Evolutionary conservation across 768 basidiomycete species (phyloP).

Genomic region (Agrocybe pediades): DNA sequence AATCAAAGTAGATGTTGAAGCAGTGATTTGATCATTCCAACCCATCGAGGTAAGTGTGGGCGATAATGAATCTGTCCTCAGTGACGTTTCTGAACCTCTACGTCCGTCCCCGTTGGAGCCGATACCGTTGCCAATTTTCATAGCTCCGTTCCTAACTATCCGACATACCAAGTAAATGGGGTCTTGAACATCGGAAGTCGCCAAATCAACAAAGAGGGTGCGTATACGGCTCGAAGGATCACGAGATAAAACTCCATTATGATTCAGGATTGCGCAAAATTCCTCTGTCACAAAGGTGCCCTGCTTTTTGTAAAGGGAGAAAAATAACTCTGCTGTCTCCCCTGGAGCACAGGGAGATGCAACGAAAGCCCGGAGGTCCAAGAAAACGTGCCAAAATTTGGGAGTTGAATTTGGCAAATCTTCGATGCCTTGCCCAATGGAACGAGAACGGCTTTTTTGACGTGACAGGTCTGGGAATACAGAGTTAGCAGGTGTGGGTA

Average conservation of each 20-base stretch:
- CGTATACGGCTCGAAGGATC: constrained; percentile 76
- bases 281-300: constrained; percentile 93
- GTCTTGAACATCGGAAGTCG: constrained; percentile 81
- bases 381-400: constrained; percentile 87
- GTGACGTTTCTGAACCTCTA: constrained; percentile 56
- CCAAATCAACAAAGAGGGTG: constrained; percentile 90
- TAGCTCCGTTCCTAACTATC: constrained; percentile 83
- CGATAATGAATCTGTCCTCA: constrained; percentile 34
- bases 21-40: constrained; percentile 19
- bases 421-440: constrained; percentile 31
- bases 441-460: constrained; percentile 40
- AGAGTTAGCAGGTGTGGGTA: constrained; percentile 67
- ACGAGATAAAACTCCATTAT: constrained; percentile 85
- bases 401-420: constrained; percentile 44
- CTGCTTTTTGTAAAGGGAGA: constrained; percentile 87
- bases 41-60: constrained; percentile 19
- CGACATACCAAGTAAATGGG: constrained; percentile 89
- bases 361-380: constrained; percentile 91
- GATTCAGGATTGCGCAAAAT: constrained; percentile 85
- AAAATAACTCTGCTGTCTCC: constrained; percentile 91
- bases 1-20: constrained; percentile 7
- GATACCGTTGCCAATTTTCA: constrained; percentile 69
- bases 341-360: constrained; percentile 89
- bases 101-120: constrained; percentile 51
- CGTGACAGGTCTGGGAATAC: constrained; percentile 64